phyloP scores from a whole-genome alignment of 225 moss, liverwort and hornwort genomes.

The Bryoerythrophyllum caledonicum region DNA sequence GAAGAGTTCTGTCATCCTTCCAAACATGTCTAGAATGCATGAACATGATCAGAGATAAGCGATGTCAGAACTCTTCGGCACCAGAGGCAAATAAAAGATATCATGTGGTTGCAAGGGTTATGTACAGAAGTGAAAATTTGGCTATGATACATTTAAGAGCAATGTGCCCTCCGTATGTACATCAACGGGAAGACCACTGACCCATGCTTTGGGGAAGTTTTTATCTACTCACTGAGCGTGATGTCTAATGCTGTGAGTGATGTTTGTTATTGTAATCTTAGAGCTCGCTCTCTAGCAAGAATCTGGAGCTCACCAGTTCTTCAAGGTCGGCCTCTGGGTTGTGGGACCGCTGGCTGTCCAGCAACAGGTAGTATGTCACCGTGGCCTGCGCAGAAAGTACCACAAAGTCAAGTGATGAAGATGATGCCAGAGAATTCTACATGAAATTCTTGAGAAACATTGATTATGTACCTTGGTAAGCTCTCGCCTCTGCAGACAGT shows the following conservation, averaged over 20 bases:
- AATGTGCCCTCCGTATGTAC: constrained; percentile 31
- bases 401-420: too few relatives aligned
- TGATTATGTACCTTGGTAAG: constrained; percentile 44
- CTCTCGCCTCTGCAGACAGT: constrained; percentile 41
- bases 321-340: constrained; percentile 40
- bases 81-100: too few relatives aligned
- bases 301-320: constrained; percentile 56
- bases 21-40: too few relatives aligned
- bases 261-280: constrained; percentile 1
- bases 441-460: too few relatives aligned
- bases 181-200: constrained; percentile 10
- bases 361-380: constrained; percentile 59
- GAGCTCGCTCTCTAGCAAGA: constrained; percentile 24
- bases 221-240: constrained; percentile 2
- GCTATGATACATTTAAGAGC: constrained; percentile 20
- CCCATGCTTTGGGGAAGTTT: too few relatives aligned
- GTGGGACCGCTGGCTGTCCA: constrained; percentile 51
- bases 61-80: too few relatives aligned
- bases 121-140: background rate
- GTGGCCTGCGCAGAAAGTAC: constrained; percentile 28
- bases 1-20: too few relatives aligned
- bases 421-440: too few relatives aligned
- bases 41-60: too few relatives aligned
- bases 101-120: constrained; percentile 7
- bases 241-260: constrained; percentile 22